Conservation (phyloP, 2,329 filamentous ascomycete genomes). For the Trichoderma citrinoviride region DNA sequence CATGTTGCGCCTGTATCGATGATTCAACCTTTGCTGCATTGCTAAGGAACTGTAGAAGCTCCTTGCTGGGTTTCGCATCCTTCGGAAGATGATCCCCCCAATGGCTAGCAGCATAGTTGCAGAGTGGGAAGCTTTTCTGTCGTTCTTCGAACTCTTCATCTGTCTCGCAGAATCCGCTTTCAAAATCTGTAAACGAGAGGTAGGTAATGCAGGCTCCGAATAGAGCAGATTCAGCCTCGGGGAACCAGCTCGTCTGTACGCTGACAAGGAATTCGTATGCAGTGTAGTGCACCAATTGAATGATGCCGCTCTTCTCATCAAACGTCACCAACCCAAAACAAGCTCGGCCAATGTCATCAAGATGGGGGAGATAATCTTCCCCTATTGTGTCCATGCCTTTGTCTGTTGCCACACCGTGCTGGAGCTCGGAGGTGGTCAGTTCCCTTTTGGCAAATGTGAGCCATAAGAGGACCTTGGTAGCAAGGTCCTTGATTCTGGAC, state of each 20-base stretch:
- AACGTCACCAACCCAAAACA: conserved; percentile 44
- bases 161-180: not conserved
- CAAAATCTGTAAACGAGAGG: conserved; percentile 35
- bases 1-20: not conserved
- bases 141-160: not conserved
- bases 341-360: conserved; percentile 36
- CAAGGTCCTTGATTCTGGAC: conserved; percentile 33
- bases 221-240: conserved; percentile 32
- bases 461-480: conserved; percentile 41
- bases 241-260: conserved; percentile 33
- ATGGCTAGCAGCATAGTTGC: not conserved
- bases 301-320: conserved; percentile 38
- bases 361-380: conserved; percentile 33
- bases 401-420: conserved; percentile 43
- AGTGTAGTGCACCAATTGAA: conserved; percentile 47
- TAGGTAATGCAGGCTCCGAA: conserved; percentile 36
- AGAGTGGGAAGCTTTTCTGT: not conserved
- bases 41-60: not conserved
- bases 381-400: not conserved
- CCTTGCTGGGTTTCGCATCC: not conserved
- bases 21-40: not conserved
- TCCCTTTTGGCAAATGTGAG: conserved; percentile 38
- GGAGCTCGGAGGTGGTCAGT: conserved; percentile 38
- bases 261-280: conserved; percentile 44
- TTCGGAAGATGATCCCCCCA: not conserved